phyloP scores from a whole-genome alignment of 164 flowering plant genomes.

The Santalum album region DNA sequence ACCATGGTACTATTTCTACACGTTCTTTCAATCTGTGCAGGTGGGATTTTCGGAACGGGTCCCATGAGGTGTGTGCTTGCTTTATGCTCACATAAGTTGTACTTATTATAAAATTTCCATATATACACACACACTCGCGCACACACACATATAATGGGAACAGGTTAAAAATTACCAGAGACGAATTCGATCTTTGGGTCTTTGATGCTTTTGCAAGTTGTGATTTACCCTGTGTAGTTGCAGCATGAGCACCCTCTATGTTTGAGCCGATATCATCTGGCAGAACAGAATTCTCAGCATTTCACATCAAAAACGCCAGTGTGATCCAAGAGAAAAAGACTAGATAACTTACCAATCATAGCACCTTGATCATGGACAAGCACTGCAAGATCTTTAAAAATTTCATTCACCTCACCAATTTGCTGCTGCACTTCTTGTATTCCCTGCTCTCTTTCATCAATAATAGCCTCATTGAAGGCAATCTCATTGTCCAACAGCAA shows the following conservation, averaged over 20 bases:
- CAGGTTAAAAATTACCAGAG: slow-evolving; percentile 49
- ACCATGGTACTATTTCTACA: too few relatives aligned
- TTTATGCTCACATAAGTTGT: too few relatives aligned
- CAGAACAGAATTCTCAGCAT: neutral
- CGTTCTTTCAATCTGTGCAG: too few relatives aligned
- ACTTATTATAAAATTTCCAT: too few relatives aligned
- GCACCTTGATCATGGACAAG: slow-evolving; percentile 69
- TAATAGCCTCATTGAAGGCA: slow-evolving; percentile 62
- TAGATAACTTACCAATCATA: slow-evolving; percentile 12
- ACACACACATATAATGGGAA: too few relatives aligned
- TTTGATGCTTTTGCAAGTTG: slow-evolving; percentile 83
- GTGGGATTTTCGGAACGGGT: too few relatives aligned
- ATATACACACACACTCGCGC: too few relatives aligned
- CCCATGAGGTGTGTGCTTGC: too few relatives aligned
- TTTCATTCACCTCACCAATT: slow-evolving; percentile 74
- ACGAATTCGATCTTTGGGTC: slow-evolving; percentile 85
- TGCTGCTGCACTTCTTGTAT: slow-evolving; percentile 67
- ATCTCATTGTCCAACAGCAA: slow-evolving; percentile 62
- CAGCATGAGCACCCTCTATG: slow-evolving; percentile 55
- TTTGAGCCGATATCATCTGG: slow-evolving; percentile 81
- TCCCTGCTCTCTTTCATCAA: slow-evolving; percentile 72
- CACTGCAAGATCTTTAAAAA: slow-evolving; percentile 72
- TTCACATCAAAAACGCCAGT: neutral
- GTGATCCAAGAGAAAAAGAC: neutral
- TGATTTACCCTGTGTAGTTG: slow-evolving; percentile 63